Base-by-base conservation (phyloP, 2,329 filamentous ascomycete species). In the Karstenula rhodostoma region DNA sequence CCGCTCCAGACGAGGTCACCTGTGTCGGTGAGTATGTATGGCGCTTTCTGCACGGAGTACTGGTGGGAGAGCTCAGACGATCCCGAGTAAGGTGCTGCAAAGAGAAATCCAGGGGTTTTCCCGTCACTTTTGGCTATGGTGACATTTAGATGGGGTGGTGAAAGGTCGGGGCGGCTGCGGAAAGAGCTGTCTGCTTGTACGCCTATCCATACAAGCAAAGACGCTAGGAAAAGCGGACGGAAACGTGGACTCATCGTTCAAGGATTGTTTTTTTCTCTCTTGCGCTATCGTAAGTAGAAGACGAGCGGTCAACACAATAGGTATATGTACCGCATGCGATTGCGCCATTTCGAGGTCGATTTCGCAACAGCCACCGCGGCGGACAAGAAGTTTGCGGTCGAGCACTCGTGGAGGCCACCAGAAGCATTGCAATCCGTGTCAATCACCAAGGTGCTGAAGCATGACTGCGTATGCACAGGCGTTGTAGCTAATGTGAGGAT, bases 101-200 rank as follows among this genome's bases (percentile, higher is more conserved):
- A 44, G 19, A 44, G 9, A 23, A n/a, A 44, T 13, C 42, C 42
- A 44, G 42, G 42, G n/a, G 10, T 10, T 4, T 9, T 44, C 19
- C 19, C 6, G 42, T n/a, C n/a, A 9, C 5, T 22, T n/a, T n/a
- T 22, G 8, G n/a, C 4, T n/a, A 44, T 19, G n/a, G 42, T 44
- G 42, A 44, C n/a, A 44, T 44, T 44, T 3, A 44, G 42, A 23
- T 44, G 42, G 10, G 42, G 42, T 44, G 42, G 42, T 9, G 42
- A 44, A n/a, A 44, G 42, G 42, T 44, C 42, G n/a, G 42, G 42
- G 42, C 42, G 42, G 42, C 42, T 44, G 42, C 42, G 42, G 42
- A 19, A 44, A 19, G 42, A 10, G 13, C 10, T n/a, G 10, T 44
- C 42, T 19, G 42, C 42, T n/a, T 44, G 42, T 10, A 23, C 42